phyloP scores from a whole-genome alignment of 2,329 filamentous ascomycete species.

The Geosmithia morbida region DNA sequence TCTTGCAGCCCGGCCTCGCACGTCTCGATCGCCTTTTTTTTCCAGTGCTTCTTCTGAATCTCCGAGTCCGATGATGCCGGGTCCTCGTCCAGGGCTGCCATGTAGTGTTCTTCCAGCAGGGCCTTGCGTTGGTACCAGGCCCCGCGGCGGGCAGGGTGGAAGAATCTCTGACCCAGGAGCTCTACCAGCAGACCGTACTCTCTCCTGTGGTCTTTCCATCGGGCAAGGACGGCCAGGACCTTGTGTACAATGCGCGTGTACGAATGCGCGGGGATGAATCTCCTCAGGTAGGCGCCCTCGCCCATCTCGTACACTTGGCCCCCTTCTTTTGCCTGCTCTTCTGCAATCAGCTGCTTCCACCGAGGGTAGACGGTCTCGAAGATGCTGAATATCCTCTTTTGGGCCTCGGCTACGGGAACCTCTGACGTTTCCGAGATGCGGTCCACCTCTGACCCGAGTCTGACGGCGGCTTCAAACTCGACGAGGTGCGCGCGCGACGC shows the following conservation, averaged over 20 bases:
- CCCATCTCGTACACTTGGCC: constrained; percentile 57
- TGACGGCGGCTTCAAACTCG: constrained; percentile 79
- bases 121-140: constrained; percentile 95
- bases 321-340: constrained; percentile 69
- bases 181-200: constrained; percentile 65
- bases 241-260: constrained; percentile 93
- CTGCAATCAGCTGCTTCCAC: constrained; percentile 60
- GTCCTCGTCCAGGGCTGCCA: constrained; percentile 46
- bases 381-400: constrained; percentile 53
- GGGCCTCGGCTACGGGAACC: constrained; percentile 47
- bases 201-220: constrained; percentile 63
- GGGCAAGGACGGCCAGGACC: constrained; percentile 61
- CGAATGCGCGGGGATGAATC: constrained; percentile 83
- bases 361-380: constrained; percentile 64
- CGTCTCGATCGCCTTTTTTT: constrained; percentile 57
- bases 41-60: constrained; percentile 70
- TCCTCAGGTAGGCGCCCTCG: constrained; percentile 77
- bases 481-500: constrained; percentile 57
- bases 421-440: constrained; percentile 68
- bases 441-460: constrained; percentile 71
- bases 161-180: constrained; percentile 66
- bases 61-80: constrained; percentile 21
- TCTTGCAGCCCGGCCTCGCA: constrained; percentile 84
- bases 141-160: constrained; percentile 72
- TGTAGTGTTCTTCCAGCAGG: constrained; percentile 88